Evolutionary conservation across 2,329 filamentous ascomycete species (phyloP).

Genomic region (Aspergillus sp.): DNA sequence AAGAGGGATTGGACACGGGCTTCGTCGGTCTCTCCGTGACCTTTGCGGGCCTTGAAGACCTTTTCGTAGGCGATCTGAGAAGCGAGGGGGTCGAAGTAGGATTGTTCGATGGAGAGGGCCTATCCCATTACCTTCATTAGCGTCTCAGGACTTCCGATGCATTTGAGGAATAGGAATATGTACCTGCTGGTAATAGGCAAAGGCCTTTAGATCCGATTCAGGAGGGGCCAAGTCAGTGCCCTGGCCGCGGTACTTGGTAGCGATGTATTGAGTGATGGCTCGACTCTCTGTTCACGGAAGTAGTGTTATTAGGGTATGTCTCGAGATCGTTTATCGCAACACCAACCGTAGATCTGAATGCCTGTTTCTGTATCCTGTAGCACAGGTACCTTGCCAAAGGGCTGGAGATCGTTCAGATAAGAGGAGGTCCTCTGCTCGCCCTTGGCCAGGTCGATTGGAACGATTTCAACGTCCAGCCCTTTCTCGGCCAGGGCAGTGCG

Average conservation of each 20-base stretch:
- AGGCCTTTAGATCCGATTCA: slow-evolving; percentile 22
- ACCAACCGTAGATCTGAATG: slow-evolving; percentile 22
- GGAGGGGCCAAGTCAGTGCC: slow-evolving; percentile 17
- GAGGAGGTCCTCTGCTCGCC: slow-evolving; percentile 30
- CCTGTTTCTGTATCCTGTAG: slow-evolving; percentile 36
- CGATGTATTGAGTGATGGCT: slow-evolving; percentile 37
- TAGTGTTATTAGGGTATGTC: neutral
- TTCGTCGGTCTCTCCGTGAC: slow-evolving; percentile 16
- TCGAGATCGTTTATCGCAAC: too few species aligned
- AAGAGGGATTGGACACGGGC: slow-evolving; percentile 13
- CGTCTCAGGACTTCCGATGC: too few species aligned
- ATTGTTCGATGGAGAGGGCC: slow-evolving; percentile 29
- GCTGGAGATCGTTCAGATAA: slow-evolving; percentile 29
- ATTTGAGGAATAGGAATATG: accelerated
- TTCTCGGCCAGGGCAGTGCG: slow-evolving; percentile 32
- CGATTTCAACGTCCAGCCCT: slow-evolving; percentile 30
- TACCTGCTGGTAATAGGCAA: slow-evolving; percentile 27
- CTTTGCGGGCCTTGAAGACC: slow-evolving; percentile 17
- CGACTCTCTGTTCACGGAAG: slow-evolving; percentile 26
- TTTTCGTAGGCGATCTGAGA: slow-evolving; percentile 20
- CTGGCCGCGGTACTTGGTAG: slow-evolving; percentile 20
- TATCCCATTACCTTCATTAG: slow-evolving; percentile 4
- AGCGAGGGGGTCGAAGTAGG: slow-evolving; percentile 24
- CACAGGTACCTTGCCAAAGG: slow-evolving; percentile 41
- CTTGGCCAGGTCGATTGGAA: slow-evolving; percentile 25